These are phyloP conservation scores for Protomyces inundatus DNA, from an alignment of 1,139 yeast genomes.

Conservation along the genomic window DNA sequence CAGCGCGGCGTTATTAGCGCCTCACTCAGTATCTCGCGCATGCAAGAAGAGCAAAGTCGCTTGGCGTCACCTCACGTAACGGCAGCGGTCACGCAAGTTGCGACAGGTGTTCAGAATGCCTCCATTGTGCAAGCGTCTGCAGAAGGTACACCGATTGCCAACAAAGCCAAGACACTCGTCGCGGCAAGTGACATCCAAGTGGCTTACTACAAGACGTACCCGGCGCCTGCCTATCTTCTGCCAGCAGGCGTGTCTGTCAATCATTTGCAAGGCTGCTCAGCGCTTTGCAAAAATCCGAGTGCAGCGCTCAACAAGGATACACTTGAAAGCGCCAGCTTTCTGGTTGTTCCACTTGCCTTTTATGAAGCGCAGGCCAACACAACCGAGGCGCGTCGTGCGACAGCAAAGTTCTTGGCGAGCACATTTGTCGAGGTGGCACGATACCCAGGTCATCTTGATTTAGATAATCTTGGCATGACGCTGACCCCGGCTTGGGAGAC, in stretches of 20 bases:
- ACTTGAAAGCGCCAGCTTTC: not conserved
- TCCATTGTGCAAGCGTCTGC: not conserved
- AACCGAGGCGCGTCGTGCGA: not conserved
- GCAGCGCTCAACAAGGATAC: not conserved
- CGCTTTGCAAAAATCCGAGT: not conserved
- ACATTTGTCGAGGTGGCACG: not conserved
- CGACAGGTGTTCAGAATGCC: not conserved
- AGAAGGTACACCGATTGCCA: not conserved
- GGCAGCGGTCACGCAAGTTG: not conserved
- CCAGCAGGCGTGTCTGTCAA: not conserved
- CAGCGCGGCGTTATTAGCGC: slow-evolving; percentile 87
- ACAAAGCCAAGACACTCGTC: not conserved
- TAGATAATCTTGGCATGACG: not conserved
- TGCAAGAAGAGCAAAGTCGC: slow-evolving; percentile 71
- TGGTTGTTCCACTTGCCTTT: not conserved
- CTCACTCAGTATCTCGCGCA: slow-evolving; percentile 40
- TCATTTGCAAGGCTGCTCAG: not conserved
- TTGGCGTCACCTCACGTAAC: slow-evolving; percentile 63
- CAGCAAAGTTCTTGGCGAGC: not conserved
- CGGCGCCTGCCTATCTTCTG: not conserved
- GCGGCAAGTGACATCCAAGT: not conserved
- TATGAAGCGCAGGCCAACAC: not conserved
- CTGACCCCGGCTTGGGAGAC: not conserved
- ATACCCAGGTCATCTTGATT: not conserved
- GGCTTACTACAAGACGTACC: not conserved